Evolutionary conservation across 441 rosid species (phyloP), one percentile per base, ranked within the genome.

Genomic region (Euphorbia schlechtendalii): DNA sequence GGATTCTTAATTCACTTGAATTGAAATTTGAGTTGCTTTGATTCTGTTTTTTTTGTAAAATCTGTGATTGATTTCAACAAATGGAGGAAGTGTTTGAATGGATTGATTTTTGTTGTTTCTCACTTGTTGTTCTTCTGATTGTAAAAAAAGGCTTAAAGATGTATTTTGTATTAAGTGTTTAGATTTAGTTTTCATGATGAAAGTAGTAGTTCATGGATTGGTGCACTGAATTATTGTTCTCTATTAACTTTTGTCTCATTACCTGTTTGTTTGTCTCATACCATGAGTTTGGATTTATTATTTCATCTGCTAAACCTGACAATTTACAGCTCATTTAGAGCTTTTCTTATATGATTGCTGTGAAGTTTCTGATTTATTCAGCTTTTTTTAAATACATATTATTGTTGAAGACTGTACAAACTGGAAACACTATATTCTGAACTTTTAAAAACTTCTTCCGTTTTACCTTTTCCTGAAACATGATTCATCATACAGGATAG

Each of bases 141-240:
- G 43, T 38, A 12, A 38, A 38, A 12, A 38, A 25, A 45, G 45
- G 46, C 27, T 54, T 28, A 3, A 28, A 17, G 56, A 30, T 56
- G 38, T 34, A 14, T 22, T 6, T 38, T 24, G 28, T 5, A 9
- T 9, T 12, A 10, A 34, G 34, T 21, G 3, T 36, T 28, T 24
- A 62, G 45, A 14, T 57, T 38, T 56, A 46, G 51, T 56, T 56
- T 56, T 40, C 32, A 15, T 10, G n/a, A 57, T 64, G 64, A 49
- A 41, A 56, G 30, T n/a, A 14, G 8, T 56, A 21, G 36, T 32
- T 48, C 36, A 36, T 63, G 51, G 58, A 46, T 63, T 46, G 56
- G 14, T 56, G 55, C 51, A 21, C 36, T 52, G 53, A 41, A 38
- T 14, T 27, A 18, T 25, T 61, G 28, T 56, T 69, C 18, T 24